These are phyloP conservation scores for Fusarium bactridioides DNA, from an alignment of 2,329 filamentous ascomycete species.

Conservation along the genomic window DNA sequence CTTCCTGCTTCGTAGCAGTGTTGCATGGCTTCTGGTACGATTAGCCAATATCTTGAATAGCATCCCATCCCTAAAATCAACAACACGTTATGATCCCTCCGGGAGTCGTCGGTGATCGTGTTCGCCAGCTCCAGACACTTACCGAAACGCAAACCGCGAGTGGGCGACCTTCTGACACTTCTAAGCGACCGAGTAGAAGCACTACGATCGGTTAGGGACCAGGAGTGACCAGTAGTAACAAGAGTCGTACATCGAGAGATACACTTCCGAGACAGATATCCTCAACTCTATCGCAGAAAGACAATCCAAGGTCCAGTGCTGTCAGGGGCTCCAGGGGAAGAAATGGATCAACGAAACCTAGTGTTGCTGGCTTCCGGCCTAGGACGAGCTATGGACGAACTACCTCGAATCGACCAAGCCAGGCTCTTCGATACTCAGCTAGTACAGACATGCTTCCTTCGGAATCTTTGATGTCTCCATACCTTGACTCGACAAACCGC, in stretches of 20 bases:
- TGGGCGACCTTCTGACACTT: conserved; percentile 3
- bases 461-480: not conserved
- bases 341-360: conserved; percentile 4
- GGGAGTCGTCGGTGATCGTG: conserved; percentile 43
- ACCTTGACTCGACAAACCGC: conserved; percentile 19
- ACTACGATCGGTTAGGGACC: conserved; percentile 42
- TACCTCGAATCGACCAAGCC: not conserved
- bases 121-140: conserved; percentile 41
- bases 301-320: not conserved
- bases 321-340: not conserved
- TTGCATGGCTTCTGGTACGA: conserved; percentile 4
- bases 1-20: conserved; percentile 23
- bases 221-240: conserved; percentile 36
- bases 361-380: conserved; percentile 14
- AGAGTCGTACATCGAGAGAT: conserved; percentile 40
- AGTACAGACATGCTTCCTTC: not conserved
- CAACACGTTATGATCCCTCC: conserved; percentile 30
- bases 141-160: conserved; percentile 16
- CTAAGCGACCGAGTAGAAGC: conserved; percentile 36
- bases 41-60: not conserved
- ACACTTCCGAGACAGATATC: conserved; percentile 32
- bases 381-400: not conserved
- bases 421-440: not conserved
- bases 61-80: conserved; percentile 4
- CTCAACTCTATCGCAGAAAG: conserved; percentile 20